A percentile compares a stretch with the other conserved stretches of the same genome.
phyloP scores from a whole-genome alignment of 2,329 filamentous ascomycete genomes.

The Diatrype stigma region DNA sequence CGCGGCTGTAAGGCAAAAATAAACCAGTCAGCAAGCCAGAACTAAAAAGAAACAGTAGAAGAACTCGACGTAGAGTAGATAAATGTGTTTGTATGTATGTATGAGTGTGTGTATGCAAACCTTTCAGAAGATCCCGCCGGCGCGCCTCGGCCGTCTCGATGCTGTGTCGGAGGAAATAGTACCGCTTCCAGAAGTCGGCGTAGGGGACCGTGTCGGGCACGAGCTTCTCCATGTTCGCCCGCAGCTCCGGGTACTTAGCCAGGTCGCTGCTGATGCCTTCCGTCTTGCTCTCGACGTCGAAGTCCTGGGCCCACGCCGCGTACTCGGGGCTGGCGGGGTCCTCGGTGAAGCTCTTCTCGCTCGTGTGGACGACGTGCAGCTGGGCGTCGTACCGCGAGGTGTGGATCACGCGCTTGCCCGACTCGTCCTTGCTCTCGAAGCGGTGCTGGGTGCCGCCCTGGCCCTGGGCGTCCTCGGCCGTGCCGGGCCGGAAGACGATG shows the following conservation, averaged over 20 bases:
- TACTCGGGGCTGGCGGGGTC: conserved; percentile 77
- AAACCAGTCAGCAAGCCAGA: conserved; percentile 27
- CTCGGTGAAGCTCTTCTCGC: conserved; percentile 73
- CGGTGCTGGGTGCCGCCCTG: conserved; percentile 57
- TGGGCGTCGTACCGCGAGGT: conserved; percentile 93
- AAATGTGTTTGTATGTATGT: conserved; percentile 27
- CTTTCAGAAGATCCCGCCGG: conserved; percentile 84
- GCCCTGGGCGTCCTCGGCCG: conserved; percentile 42
- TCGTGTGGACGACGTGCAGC: conserved; percentile 90
- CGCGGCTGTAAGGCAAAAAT: conserved; percentile 46
- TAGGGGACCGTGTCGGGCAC: conserved; percentile 95
- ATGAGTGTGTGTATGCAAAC: conserved; percentile 57
- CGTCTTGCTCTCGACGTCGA: conserved; percentile 81
- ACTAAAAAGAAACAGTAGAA: conserved; percentile 6
- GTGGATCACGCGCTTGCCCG: conserved; percentile 90
- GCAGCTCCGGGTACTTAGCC: conserved; percentile 79
- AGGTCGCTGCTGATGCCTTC: conserved; percentile 77
- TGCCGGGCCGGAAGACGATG: conserved; percentile 77
- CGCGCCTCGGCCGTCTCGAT: conserved; percentile 90
- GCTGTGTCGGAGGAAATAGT: conserved; percentile 90
- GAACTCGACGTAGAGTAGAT: not conserved
- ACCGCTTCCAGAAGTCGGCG: conserved; percentile 84
- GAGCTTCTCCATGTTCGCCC: conserved; percentile 87
- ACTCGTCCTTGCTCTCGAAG: conserved; percentile 90
- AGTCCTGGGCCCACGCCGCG: conserved; percentile 65